phyloP scores from a whole-genome alignment of 495 filamentous ascomycete genomes.

The Haplographium delicatum region DNA sequence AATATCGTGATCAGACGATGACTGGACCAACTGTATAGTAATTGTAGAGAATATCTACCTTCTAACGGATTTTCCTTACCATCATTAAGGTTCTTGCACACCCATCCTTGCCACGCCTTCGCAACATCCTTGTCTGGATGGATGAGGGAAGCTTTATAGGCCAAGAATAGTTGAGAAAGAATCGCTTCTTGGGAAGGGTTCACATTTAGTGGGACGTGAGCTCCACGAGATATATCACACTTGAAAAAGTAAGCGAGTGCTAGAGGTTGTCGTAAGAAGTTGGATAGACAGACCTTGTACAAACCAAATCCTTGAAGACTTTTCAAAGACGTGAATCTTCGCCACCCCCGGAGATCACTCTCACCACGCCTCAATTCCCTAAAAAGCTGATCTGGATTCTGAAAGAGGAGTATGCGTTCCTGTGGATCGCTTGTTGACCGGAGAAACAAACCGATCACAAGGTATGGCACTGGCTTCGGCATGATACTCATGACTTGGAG shows the following conservation, averaged over 20 bases:
- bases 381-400: slow-evolving; percentile 12
- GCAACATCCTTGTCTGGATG: slow-evolving; percentile 19
- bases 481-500: slow-evolving; percentile 15
- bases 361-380: slow-evolving; percentile 15
- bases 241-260: not conserved
- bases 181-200: slow-evolving; percentile 14
- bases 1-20: slow-evolving; percentile 14
- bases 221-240: slow-evolving; percentile 22
- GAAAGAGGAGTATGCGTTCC: slow-evolving; percentile 15
- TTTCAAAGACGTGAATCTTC: slow-evolving; percentile 11
- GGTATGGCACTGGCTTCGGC: slow-evolving; percentile 10
- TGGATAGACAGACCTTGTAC: slow-evolving; percentile 14
- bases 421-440: slow-evolving; percentile 10
- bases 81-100: slow-evolving; percentile 17
- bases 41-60: slow-evolving; percentile 16
- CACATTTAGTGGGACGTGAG: slow-evolving; percentile 17
- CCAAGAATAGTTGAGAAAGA: slow-evolving; percentile 19
- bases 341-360: slow-evolving; percentile 9
- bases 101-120: slow-evolving; percentile 21
- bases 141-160: slow-evolving; percentile 16
- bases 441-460: slow-evolving; percentile 21
- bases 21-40: slow-evolving; percentile 21
- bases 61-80: slow-evolving; percentile 17
- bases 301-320: slow-evolving; percentile 19
- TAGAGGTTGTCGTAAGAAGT: not conserved